A percentile compares a stretch with the other conserved stretches of the same genome.
These are phyloP conservation scores for Vicia faba DNA, from an alignment of 306 rosid species.

Conservation along the genomic window DNA sequence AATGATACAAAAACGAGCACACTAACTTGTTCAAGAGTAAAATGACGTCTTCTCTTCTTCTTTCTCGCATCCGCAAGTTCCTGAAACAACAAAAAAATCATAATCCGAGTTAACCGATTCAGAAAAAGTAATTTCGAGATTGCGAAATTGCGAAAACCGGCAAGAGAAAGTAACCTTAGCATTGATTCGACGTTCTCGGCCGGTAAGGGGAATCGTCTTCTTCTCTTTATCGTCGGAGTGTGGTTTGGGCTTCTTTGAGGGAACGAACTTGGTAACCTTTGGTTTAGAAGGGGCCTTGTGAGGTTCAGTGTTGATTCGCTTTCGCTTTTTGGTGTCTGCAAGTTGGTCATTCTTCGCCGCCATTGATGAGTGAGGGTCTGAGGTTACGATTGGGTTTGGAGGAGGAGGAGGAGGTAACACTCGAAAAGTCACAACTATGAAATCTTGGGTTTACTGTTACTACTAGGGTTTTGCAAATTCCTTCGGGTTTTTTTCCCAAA, in stretches of 20 bases:
- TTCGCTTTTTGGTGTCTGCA: slow-evolving; percentile 54
- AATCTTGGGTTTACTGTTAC: background rate
- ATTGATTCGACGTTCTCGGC: slow-evolving; percentile 67
- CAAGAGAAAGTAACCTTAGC: slow-evolving; percentile 57
- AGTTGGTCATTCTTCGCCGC: slow-evolving; percentile 59
- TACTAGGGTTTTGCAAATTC: slow-evolving; percentile 40
- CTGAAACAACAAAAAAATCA: slow-evolving; percentile 44
- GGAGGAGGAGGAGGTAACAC: background rate
- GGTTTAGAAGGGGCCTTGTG: slow-evolving; percentile 48
- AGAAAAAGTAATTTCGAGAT: slow-evolving; percentile 18
- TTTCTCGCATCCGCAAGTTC: slow-evolving; percentile 86
- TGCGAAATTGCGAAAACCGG: background rate
- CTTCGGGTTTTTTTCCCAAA: background rate
- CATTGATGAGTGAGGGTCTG: slow-evolving; percentile 47
- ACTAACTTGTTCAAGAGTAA: slow-evolving; percentile 73
- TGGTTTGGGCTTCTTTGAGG: slow-evolving; percentile 46
- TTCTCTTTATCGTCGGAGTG: slow-evolving; percentile 36
- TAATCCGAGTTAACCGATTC: background rate
- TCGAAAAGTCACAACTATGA: too few species aligned
- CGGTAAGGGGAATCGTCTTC: slow-evolving; percentile 49
- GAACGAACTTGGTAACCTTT: slow-evolving; percentile 54
- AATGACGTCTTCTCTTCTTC: slow-evolving; percentile 84
- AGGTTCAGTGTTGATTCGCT: slow-evolving; percentile 48
- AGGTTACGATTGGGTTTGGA: background rate
- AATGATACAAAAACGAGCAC: background rate